These are phyloP conservation scores for Podaxis mareebaensis DNA, from an alignment of 768 basidiomycete species.

Conservation along the genomic window DNA sequence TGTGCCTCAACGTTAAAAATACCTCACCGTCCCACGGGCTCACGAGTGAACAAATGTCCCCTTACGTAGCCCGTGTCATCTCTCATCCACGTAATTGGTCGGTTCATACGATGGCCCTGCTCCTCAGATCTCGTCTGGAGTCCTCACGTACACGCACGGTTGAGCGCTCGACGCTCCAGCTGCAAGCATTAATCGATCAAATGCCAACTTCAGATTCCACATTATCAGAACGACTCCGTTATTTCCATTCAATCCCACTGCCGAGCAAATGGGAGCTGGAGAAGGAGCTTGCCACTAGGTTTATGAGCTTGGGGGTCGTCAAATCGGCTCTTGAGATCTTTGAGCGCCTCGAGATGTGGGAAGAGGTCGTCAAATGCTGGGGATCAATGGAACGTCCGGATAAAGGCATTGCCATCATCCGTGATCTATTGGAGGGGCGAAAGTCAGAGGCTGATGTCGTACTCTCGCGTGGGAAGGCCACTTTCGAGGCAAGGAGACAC, in stretches of 20 bases:
- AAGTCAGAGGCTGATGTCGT: constrained; percentile 84
- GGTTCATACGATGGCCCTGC: constrained; percentile 93
- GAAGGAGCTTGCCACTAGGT: constrained; percentile 82
- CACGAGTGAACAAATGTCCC: constrained; percentile 88
- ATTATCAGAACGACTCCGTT: constrained; percentile 71
- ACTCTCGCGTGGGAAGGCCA: constrained; percentile 56
- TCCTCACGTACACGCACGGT: constrained; percentile 87
- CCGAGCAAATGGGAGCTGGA: constrained; percentile 96
- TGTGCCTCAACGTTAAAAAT: constrained; percentile 90
- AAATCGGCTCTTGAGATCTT: constrained; percentile 93
- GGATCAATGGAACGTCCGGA: constrained; percentile 78
- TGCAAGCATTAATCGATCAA: constrained; percentile 95
- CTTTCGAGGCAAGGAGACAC: constrained; percentile 39
- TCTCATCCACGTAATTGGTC: constrained; percentile 94
- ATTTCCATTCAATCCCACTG: constrained; percentile 78
- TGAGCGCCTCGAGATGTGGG: constrained; percentile 97
- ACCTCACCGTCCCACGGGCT: constrained; percentile 89
- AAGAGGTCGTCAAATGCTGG: constrained; percentile 91
- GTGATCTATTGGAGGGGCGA: constrained; percentile 79
- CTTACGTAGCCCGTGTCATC: constrained; percentile 89
- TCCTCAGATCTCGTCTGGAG: constrained; percentile 91
- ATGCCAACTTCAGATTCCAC: constrained; percentile 87
- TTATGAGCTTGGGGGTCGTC: constrained; percentile 82
- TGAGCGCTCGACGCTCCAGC: constrained; percentile 88
- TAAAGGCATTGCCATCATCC: constrained; percentile 77